These are phyloP conservation scores for Grosmannia huntii DNA, from an alignment of 2,329 filamentous ascomycete genomes.

Conservation along the genomic window DNA sequence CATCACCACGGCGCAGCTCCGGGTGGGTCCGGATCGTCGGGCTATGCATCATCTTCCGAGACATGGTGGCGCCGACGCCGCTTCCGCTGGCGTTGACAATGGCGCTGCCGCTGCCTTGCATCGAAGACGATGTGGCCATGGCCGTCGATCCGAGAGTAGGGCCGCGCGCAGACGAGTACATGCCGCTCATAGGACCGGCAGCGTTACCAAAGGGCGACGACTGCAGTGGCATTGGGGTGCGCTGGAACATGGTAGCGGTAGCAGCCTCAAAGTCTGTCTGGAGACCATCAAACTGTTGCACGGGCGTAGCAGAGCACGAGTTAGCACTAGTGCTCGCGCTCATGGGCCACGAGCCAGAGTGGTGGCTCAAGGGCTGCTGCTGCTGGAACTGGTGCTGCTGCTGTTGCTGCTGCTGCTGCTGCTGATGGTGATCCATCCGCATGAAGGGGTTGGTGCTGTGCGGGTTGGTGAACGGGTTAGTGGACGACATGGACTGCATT, in stretches of 20 bases:
- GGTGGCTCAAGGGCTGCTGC: constrained; percentile 27
- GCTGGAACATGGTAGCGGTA: constrained; percentile 36
- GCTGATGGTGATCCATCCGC: constrained; percentile 39
- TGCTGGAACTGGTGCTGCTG: constrained; percentile 21
- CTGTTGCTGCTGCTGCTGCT: constrained; percentile 24
- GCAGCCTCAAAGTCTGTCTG: constrained; percentile 40
- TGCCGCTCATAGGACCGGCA: constrained; percentile 26
- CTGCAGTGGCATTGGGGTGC: constrained; percentile 26
- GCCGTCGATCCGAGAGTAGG: background rate
- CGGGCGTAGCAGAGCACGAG: constrained; percentile 62
- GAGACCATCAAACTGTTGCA: constrained; percentile 55
- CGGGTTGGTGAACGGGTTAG: constrained; percentile 42
- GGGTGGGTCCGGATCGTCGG: constrained; percentile 62
- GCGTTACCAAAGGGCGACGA: constrained; percentile 42
- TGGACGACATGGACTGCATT: constrained; percentile 51
- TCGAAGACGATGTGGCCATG: constrained; percentile 6
- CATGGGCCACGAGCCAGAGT: constrained; percentile 44
- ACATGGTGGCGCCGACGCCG: constrained; percentile 39
- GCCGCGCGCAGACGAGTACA: constrained; percentile 31
- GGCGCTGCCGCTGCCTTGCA: constrained; percentile 6
- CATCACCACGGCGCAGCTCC: constrained; percentile 65
- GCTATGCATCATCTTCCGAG: constrained; percentile 53
- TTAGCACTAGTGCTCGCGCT: constrained; percentile 26
- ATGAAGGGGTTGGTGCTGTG: constrained; percentile 52
- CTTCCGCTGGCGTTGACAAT: constrained; percentile 28